Conservation (phyloP, 495 filamentous ascomycete species). For the Lophium mytilinum region DNA sequence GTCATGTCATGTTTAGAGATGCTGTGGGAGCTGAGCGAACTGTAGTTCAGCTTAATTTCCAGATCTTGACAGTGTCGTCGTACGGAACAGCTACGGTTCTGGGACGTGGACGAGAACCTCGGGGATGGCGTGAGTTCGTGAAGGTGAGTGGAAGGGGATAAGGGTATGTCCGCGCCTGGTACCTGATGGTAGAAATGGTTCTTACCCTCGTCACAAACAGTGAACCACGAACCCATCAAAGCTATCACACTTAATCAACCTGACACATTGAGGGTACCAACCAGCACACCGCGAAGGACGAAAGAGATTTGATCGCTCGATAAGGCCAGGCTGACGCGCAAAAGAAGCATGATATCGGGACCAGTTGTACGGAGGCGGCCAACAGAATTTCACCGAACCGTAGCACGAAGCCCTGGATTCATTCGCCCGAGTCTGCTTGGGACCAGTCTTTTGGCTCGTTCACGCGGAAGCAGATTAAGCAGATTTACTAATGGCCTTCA, state of each 20-base stretch:
- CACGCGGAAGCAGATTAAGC: not conserved
- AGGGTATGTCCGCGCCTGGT: no score
- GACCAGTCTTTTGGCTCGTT: not conserved
- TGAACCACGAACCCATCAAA: not conserved
- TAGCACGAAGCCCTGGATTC: not conserved
- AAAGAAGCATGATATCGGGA: not conserved
- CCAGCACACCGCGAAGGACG: no score
- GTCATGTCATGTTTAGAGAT: not conserved
- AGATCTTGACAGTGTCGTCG: constrained; percentile 13
- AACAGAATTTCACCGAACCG: not conserved
- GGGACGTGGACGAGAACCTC: not conserved
- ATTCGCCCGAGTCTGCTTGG: not conserved
- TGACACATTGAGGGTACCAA: not conserved
- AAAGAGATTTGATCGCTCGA: no score
- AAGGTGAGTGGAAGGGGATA: no score
- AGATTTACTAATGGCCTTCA: not conserved
- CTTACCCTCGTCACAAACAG: no score
- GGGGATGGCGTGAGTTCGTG: not conserved
- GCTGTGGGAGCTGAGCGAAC: not conserved
- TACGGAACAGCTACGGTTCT: not conserved
- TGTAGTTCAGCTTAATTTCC: not conserved
- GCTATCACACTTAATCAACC: not conserved
- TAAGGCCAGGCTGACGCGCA: no score
- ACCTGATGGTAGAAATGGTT: no score
- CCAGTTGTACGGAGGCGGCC: not conserved